These are phyloP conservation scores for Spathaspora gorwiae DNA, from an alignment of 805 yeast species.

Conservation along the genomic window DNA sequence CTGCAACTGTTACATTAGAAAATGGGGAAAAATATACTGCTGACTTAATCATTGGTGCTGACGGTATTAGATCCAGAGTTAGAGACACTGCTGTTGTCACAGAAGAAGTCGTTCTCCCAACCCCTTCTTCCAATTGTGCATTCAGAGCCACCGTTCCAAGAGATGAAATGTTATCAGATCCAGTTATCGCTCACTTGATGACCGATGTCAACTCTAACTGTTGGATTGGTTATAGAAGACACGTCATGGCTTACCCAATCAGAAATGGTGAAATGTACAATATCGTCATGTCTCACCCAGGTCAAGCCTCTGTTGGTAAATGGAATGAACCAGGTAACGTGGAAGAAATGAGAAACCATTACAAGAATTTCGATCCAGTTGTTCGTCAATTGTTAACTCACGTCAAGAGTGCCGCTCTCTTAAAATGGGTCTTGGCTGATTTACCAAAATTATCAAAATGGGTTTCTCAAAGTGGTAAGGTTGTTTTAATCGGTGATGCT, in stretches of 20 bases:
- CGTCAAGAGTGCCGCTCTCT: slow-evolving; percentile 9
- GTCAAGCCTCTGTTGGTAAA: slow-evolving; percentile 10
- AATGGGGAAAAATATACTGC: slow-evolving; percentile 16
- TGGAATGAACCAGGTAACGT: slow-evolving; percentile 14
- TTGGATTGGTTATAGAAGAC: slow-evolving; percentile 15
- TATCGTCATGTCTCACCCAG: slow-evolving; percentile 13
- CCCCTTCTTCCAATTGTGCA: slow-evolving; percentile 8
- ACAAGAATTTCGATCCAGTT: slow-evolving; percentile 11
- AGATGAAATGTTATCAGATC: slow-evolving; percentile 12
- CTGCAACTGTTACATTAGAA: slow-evolving; percentile 18
- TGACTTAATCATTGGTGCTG: slow-evolving; percentile 27
- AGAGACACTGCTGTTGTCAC: slow-evolving; percentile 14
- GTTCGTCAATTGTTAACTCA: slow-evolving; percentile 11
- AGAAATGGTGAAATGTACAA: slow-evolving; percentile 12
- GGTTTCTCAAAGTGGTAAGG: slow-evolving; percentile 12
- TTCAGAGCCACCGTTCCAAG: slow-evolving; percentile 10
- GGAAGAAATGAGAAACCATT: slow-evolving; percentile 9
- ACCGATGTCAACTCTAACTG: slow-evolving; percentile 14
- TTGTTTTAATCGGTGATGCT: slow-evolving; percentile 19
- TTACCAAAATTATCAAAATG: slow-evolving; percentile 13
- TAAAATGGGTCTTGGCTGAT: slow-evolving; percentile 15
- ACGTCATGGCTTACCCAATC: slow-evolving; percentile 15
- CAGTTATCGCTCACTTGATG: slow-evolving; percentile 11
- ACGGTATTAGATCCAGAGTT: slow-evolving; percentile 21
- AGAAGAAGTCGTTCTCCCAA: slow-evolving; percentile 7